Conservation (phyloP, 208 protist genomes). For the Vickermania ingenoplastis region DNA sequence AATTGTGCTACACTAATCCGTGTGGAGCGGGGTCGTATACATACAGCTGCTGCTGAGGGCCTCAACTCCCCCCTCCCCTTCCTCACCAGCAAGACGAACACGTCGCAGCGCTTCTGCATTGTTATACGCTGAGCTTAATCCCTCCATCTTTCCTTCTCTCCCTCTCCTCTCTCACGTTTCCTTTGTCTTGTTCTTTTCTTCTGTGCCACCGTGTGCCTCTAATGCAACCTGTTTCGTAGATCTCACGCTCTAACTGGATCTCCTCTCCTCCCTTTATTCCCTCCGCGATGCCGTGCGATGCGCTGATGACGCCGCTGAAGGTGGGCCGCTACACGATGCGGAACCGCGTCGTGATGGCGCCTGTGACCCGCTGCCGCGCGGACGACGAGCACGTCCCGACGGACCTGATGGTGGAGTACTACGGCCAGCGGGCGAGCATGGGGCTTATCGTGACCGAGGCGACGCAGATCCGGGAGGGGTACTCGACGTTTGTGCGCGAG, state of each 20-base stretch:
- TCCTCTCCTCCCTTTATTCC: not conserved
- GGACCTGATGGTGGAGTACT: conserved; percentile 42
- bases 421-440: conserved; percentile 47
- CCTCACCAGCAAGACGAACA: too few species aligned
- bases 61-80: too few species aligned
- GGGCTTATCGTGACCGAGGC: conserved; percentile 69
- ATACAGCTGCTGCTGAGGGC: too few species aligned
- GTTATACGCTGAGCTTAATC: too few species aligned
- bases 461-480: conserved; percentile 36
- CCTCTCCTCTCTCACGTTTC: too few species aligned
- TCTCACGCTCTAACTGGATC: too few species aligned
- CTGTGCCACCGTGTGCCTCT: too few species aligned
- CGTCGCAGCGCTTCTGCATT: too few species aligned
- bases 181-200: too few species aligned
- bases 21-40: too few species aligned
- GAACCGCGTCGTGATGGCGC: conserved; percentile 57
- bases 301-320: conserved; percentile 24
- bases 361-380: conserved; percentile 53
- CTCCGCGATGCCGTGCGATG: conserved; percentile 3
- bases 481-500: conserved; percentile 26
- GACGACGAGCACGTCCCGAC: conserved; percentile 27
- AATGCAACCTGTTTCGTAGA: too few species aligned
- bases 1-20: too few species aligned
- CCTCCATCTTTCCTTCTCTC: conserved; percentile 1
- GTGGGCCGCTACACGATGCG: conserved; percentile 20